Conservation (phyloP, 2,329 filamentous ascomycete genomes). For the Pestalotiopsis sp. region DNA sequence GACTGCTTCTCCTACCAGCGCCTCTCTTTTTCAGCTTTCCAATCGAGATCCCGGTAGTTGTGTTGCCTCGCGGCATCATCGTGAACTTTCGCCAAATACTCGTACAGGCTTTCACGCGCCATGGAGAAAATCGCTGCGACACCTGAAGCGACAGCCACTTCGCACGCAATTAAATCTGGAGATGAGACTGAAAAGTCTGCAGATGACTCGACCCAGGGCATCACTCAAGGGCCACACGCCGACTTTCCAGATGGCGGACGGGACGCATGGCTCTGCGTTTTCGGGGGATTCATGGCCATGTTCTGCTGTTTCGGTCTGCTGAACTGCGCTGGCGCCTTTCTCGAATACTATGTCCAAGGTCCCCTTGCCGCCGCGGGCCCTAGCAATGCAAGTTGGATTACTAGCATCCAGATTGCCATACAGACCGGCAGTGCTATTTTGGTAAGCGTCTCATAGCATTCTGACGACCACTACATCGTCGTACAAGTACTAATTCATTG, state of each 20-base stretch:
- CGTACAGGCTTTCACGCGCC: not conserved
- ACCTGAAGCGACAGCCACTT: not conserved
- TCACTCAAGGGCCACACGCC: not conserved
- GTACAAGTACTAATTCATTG: not conserved
- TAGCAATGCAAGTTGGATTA: constrained; percentile 59
- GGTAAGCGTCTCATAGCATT: not conserved
- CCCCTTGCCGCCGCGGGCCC: constrained; percentile 48
- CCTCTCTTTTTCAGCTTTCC: not conserved
- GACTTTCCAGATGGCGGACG: constrained; percentile 60
- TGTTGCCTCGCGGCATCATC: not conserved
- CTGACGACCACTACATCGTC: not conserved
- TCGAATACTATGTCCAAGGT: constrained; percentile 54
- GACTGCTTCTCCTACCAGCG: no score
- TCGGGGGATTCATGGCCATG: constrained; percentile 43
- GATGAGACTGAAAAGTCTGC: not conserved
- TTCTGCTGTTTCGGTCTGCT: constrained; percentile 41
- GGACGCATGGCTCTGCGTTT: constrained; percentile 60
- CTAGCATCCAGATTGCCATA: constrained; percentile 50
- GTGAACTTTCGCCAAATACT: not conserved
- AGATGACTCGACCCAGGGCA: not conserved
- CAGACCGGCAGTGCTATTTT: constrained; percentile 44
- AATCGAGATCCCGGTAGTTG: no score
- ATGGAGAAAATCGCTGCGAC: not conserved
- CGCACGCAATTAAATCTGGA: not conserved
- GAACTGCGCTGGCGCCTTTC: constrained; percentile 55